These are phyloP conservation scores for Cyclotella baltica DNA, from an alignment of 108 stramenopile species.

Conservation along the genomic window DNA sequence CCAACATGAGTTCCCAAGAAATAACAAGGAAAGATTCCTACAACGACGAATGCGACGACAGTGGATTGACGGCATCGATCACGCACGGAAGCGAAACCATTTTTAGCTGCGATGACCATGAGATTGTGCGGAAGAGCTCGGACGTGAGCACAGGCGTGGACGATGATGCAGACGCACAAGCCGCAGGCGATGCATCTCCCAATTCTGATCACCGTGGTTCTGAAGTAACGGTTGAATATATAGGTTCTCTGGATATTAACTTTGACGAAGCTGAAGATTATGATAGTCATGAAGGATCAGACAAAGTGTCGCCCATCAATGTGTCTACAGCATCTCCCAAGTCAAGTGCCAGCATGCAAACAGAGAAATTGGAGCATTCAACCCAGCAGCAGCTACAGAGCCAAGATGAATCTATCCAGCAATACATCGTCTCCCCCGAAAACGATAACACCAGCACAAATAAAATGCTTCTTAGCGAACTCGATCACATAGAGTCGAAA, in stretches of 20 bases:
- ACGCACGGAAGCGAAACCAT: not conserved
- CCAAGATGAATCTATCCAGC: not conserved
- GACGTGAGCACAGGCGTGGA: too few relatives aligned
- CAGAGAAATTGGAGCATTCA: not conserved
- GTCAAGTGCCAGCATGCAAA: not conserved
- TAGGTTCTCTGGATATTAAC: too few relatives aligned
- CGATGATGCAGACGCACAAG: too few relatives aligned
- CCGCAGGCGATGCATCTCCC: too few relatives aligned
- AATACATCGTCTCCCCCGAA: too few relatives aligned
- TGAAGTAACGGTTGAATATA: too few relatives aligned
- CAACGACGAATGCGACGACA: not conserved
- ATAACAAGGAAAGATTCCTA: not conserved
- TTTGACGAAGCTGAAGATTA: too few relatives aligned
- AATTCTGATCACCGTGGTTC: too few relatives aligned
- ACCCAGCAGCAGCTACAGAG: not conserved
- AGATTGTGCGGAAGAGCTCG: not conserved
- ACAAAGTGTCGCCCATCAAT: not conserved
- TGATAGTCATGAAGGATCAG: too few relatives aligned
- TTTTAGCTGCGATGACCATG: not conserved
- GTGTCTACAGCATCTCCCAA: not conserved
- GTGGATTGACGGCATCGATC: not conserved
- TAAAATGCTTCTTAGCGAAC: not conserved
- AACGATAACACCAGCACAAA: not conserved
- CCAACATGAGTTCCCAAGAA: too few relatives aligned
- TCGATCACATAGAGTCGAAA: constrained; percentile 4